Conservation (phyloP, 2,329 filamentous ascomycete genomes). For the Dactylonectria estremocensis region DNA sequence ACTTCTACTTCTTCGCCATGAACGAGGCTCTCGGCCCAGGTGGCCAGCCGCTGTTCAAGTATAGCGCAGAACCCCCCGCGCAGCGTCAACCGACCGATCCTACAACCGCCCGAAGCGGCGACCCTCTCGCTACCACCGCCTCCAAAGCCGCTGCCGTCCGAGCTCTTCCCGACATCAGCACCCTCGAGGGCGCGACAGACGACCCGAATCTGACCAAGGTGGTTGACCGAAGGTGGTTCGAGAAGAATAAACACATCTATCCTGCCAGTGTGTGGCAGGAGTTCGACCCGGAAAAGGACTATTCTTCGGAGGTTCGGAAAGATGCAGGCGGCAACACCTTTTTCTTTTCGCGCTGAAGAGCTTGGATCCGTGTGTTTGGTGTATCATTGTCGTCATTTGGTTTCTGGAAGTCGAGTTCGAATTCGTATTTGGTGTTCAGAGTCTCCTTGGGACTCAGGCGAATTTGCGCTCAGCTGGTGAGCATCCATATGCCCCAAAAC, state of each 20-base stretch:
- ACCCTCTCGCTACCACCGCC: slow-evolving; percentile 49
- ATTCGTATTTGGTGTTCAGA: slow-evolving; percentile 25
- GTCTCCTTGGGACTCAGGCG: slow-evolving; percentile 22
- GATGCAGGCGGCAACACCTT: slow-evolving; percentile 94
- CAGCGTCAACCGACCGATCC: slow-evolving; percentile 48
- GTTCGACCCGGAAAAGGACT: slow-evolving; percentile 92
- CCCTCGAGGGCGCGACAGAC: slow-evolving; percentile 81
- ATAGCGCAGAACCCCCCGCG: slow-evolving; percentile 67
- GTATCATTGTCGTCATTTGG: slow-evolving; percentile 17
- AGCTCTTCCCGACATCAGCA: slow-evolving; percentile 63
- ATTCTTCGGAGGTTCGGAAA: slow-evolving; percentile 81
- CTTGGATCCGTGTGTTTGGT: slow-evolving; percentile 20
- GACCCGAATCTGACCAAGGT: slow-evolving; percentile 91
- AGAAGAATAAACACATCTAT: slow-evolving; percentile 98
- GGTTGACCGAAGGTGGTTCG: slow-evolving; percentile 96
- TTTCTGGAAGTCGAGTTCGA: slow-evolving; percentile 18
- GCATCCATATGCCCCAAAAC: slow-evolving; percentile 53
- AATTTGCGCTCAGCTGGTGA: slow-evolving; percentile 51
- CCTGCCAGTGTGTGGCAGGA: slow-evolving; percentile 96
- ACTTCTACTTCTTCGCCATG: slow-evolving; percentile 97
- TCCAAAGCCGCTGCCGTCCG: slow-evolving; percentile 57
- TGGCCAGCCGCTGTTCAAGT: slow-evolving; percentile 83
- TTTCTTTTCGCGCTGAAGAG: slow-evolving; percentile 76
- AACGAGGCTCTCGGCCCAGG: slow-evolving; percentile 86
- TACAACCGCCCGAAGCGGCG: slow-evolving; percentile 7